Evolutionary conservation across 2,329 filamentous ascomycete species (phyloP).

Genomic region (Knufia petricola): DNA sequence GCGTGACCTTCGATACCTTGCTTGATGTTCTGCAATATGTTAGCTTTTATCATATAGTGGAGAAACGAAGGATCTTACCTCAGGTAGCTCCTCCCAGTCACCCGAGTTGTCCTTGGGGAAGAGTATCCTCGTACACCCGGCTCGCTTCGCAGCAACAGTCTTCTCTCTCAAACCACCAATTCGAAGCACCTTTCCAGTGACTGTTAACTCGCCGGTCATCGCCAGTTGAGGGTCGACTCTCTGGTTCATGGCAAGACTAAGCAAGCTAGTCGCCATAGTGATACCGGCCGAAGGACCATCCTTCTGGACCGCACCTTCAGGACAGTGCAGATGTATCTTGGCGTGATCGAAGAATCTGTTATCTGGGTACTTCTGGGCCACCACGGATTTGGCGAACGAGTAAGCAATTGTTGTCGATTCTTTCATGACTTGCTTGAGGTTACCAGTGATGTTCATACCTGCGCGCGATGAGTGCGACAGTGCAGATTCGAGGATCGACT

Average conservation of each 20-base stretch:
- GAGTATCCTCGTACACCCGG: conserved; percentile 84
- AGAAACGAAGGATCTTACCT: conserved; percentile 53
- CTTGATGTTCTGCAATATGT: conserved; percentile 92
- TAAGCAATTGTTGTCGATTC: conserved; percentile 93
- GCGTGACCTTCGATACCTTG: conserved; percentile 85
- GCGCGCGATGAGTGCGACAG: conserved; percentile 65
- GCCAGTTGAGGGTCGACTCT: conserved; percentile 77
- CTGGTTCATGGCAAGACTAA: conserved; percentile 72
- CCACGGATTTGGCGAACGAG: conserved; percentile 82
- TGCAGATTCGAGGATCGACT: conserved; percentile 83
- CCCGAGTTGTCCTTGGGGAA: conserved; percentile 94
- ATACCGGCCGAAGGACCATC: conserved; percentile 88
- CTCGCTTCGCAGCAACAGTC: conserved; percentile 86
- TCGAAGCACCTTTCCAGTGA: conserved; percentile 90
- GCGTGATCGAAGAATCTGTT: conserved; percentile 97
- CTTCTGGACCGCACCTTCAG: conserved; percentile 91
- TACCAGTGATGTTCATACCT: conserved; percentile 82
- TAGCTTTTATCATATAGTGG: conserved; percentile 31
- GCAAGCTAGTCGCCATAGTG: conserved; percentile 90
- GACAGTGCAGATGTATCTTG: conserved; percentile 89
- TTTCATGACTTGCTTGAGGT: conserved; percentile 95
- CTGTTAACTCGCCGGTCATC: conserved; percentile 95
- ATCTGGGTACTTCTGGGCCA: conserved; percentile 74
- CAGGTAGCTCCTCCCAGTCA: conserved; percentile 93
- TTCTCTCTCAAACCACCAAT: conserved; percentile 94